phyloP scores from a whole-genome alignment of 768 basidiomycete genomes.

The Hygrocybe coccinea region DNA sequence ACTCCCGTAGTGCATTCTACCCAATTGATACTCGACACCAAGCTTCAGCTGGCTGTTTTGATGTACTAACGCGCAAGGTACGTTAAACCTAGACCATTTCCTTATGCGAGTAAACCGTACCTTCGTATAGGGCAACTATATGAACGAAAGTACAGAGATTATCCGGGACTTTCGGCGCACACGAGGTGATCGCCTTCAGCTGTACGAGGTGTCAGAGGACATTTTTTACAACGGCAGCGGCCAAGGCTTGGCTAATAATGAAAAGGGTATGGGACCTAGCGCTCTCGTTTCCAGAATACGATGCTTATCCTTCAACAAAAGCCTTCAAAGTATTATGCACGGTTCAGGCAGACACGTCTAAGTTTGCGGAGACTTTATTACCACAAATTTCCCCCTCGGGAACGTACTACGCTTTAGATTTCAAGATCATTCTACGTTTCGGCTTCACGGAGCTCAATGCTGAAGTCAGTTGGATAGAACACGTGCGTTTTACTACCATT shows the following conservation, averaged over 20 bases:
- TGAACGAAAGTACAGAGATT: too few species aligned
- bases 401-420: conserved; percentile 18
- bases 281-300: too few species aligned
- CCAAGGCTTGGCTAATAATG: background rate
- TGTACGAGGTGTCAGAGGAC: too few species aligned
- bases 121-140: too few species aligned
- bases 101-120: too few species aligned
- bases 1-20: background rate
- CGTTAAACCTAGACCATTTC: too few species aligned
- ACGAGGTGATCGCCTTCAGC: too few species aligned
- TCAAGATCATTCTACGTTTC: conserved; percentile 36
- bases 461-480: conserved; percentile 37
- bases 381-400: background rate
- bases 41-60: too few species aligned
- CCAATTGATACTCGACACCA: background rate
- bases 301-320: background rate
- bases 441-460: conserved; percentile 41
- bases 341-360: conserved; percentile 1
- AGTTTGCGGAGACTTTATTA: background rate
- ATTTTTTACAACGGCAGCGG: too few species aligned
- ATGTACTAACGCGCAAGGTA: too few species aligned
- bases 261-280: background rate
- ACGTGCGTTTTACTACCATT: conserved; percentile 17
- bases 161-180: too few species aligned
- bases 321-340: background rate